Evolutionary conservation across 768 basidiomycete species (phyloP), one percentile per base, ranked within the genome.

Genomic region (Obba rivulosa): DNA sequence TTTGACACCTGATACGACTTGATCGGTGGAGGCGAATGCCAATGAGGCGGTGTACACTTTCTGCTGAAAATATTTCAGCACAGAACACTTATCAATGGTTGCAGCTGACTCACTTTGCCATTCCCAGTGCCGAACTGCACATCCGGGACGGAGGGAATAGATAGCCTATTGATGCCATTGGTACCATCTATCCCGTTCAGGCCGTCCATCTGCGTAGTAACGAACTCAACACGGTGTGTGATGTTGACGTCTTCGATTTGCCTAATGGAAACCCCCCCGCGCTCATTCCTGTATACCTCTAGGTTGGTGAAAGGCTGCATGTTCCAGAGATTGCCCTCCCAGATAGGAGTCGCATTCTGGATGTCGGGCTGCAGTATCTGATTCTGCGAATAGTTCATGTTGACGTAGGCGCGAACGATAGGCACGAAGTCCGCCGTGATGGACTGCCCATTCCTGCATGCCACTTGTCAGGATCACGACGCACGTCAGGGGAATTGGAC

Each of bases 401-500:
- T 35, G 9, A 47, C 21, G 41, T 51, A 51, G 7, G 45, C 50
- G 2, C 45, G 45, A 8, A 51, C 34, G 17, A 51, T 18, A 24
- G 50, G 50, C 22, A 18, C 43, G 41, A 47, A 51, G 11, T 51
- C 18, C 8, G 18, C 45, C 3, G 39, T 41, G 40, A 51, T 44
- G 2, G 50, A 10, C 2, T 45, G 38, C 1, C 44, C 39, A 16
- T 40, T 35, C 1, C 48, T 43, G 23, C 13, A 13, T 22, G 18
- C 11, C 16, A 21, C 5, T 18, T 16, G 34, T 34, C 23, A 34
- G 9, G n/a, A 8, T 14, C 10, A 22, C 25, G 48, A 5, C 2
- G 17, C 16, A 18, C 2, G 2, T 2, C 8, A 17, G 4, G 5
- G 11, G 8, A 9, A 4, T 2, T 31, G 13, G 28, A 16, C 41